Evolutionary conservation across 805 yeast species (phyloP).

Genomic region (Starmerella kuoi): DNA sequence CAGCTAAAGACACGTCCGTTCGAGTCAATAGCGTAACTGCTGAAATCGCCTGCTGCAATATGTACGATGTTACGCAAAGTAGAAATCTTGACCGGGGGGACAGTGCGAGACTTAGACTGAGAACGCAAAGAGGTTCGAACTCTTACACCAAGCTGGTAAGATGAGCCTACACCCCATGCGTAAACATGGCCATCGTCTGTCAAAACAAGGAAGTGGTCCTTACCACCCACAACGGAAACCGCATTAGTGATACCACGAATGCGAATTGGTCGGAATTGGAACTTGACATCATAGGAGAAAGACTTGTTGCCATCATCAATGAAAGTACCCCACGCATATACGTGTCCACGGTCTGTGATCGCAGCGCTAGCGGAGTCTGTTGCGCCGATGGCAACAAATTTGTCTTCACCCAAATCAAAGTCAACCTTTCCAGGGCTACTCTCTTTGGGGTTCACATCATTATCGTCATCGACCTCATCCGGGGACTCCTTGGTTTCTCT

Average conservation of each 20-base stretch:
- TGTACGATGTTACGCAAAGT: conserved; percentile 67
- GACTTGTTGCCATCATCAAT: conserved; percentile 76
- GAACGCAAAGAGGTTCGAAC: conserved; percentile 32
- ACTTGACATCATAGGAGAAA: conserved; percentile 48
- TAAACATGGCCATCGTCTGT: conserved; percentile 76
- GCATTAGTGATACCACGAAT: conserved; percentile 51
- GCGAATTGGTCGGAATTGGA: conserved; percentile 58
- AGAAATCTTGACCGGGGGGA: conserved; percentile 47
- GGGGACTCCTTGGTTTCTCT: conserved; percentile 68
- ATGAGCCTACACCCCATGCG: conserved; percentile 98
- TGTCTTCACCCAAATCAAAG: conserved; percentile 44
- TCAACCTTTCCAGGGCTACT: conserved; percentile 78
- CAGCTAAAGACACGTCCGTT: conserved; percentile 66
- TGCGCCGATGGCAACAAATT: conserved; percentile 71
- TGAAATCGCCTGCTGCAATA: conserved; percentile 90
- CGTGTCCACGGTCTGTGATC: conserved; percentile 66
- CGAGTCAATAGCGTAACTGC: conserved; percentile 78
- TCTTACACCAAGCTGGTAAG: conserved; percentile 79
- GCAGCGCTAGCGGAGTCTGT: conserved; percentile 85
- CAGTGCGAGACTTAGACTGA: conserved; percentile 41
- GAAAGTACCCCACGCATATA: conserved; percentile 97
- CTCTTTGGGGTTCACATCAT: conserved; percentile 77
- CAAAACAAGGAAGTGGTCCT: conserved; percentile 78
- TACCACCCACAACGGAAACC: conserved; percentile 80
- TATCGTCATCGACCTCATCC: conserved; percentile 50